Evolutionary conservation across 2,329 filamentous ascomycete genomes (phyloP).

Genomic region (Alternaria alternata): DNA sequence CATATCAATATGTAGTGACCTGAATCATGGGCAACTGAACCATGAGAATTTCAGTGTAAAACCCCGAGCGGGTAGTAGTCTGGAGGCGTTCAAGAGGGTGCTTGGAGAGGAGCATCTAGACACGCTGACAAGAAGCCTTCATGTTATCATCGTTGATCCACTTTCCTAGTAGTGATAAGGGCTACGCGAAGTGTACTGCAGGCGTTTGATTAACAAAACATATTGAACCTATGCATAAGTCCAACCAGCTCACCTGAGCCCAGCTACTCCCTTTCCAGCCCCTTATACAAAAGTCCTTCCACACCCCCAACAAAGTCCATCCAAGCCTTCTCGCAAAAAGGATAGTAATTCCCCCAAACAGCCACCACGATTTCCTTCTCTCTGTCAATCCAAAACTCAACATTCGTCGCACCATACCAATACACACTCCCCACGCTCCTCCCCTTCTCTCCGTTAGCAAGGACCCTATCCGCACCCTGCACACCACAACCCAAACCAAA

Average conservation of each 20-base stretch:
- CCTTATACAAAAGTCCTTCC: not conserved
- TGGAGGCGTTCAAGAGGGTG: too few species aligned
- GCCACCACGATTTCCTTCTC: constrained; percentile 30
- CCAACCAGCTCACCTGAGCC: accelerated
- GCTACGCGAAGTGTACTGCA: too few species aligned
- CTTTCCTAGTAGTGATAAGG: too few species aligned
- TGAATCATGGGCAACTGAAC: too few species aligned
- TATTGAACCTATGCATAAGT: too few species aligned
- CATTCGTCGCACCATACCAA: constrained; percentile 39
- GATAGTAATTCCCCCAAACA: not conserved
- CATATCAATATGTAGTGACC: too few species aligned
- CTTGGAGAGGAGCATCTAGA: too few species aligned
- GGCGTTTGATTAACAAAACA: too few species aligned
- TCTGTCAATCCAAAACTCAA: constrained; percentile 34
- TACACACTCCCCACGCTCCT: constrained; percentile 32
- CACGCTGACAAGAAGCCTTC: too few species aligned
- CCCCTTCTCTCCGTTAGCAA: constrained; percentile 25
- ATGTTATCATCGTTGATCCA: too few species aligned
- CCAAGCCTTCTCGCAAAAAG: not conserved
- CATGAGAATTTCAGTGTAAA: too few species aligned
- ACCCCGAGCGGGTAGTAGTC: too few species aligned
- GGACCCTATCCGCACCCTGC: constrained; percentile 53
- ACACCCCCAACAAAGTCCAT: not conserved
- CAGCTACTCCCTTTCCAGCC: not conserved
- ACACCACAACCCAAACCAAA: constrained; percentile 58